Conservation (phyloP, 1,284 basidiomycete genomes). For the Flammula alnicola region DNA sequence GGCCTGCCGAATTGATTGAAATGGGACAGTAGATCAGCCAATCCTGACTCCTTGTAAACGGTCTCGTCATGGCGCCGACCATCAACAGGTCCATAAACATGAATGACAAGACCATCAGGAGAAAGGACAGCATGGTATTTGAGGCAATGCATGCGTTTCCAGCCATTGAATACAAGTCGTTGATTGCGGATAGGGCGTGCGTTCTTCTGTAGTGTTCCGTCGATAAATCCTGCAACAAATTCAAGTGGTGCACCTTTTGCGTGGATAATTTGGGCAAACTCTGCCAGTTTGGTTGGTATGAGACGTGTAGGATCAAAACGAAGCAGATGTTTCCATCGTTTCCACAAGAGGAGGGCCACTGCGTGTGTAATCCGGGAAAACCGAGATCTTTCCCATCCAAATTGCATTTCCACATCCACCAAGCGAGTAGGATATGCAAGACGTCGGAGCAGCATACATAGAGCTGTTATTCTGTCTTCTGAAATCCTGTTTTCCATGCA, state of each 20-base stretch:
- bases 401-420: constrained; percentile 20
- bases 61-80: constrained; percentile 24
- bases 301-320: constrained; percentile 22
- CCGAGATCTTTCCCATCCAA: constrained; percentile 22
- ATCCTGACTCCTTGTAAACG: constrained; percentile 21
- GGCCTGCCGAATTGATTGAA: no score
- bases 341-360: constrained; percentile 14
- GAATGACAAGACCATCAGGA: constrained; percentile 25
- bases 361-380: constrained; percentile 21
- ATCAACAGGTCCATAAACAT: constrained; percentile 26
- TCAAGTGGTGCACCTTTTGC: constrained; percentile 21
- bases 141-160: constrained; percentile 23
- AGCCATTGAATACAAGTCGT: constrained; percentile 7
- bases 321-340: constrained; percentile 23
- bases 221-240: constrained; percentile 17
- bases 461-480: constrained; percentile 9
- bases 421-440: constrained; percentile 15
- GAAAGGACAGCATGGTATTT: constrained; percentile 13
- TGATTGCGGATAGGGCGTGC: constrained; percentile 8
- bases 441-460: constrained; percentile 24
- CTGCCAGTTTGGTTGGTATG: constrained; percentile 11
- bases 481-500: background rate
- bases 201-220: constrained; percentile 21
- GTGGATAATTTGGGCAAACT: constrained; percentile 6
- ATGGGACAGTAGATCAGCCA: constrained; percentile 14